Evolutionary conservation across 2,329 filamentous ascomycete genomes (phyloP).

Genomic region (Exophiala mesophila): DNA sequence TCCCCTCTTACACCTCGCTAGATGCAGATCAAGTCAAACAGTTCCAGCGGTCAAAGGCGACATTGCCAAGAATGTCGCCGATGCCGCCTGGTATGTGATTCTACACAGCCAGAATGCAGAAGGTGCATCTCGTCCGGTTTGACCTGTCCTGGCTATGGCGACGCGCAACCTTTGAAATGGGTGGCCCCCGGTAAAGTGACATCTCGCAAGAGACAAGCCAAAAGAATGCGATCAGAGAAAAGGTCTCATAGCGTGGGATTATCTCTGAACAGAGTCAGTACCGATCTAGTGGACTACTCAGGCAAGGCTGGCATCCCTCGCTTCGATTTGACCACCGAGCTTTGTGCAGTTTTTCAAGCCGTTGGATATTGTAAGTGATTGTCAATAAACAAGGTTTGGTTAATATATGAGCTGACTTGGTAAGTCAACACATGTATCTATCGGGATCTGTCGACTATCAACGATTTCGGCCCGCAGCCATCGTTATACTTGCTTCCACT

Average conservation of each 20-base stretch:
- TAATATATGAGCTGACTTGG: neutral
- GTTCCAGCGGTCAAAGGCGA: neutral
- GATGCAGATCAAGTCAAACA: no score
- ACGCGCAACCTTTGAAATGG: neutral
- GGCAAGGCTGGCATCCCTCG: no score
- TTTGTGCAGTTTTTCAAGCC: neutral
- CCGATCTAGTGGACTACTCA: no score
- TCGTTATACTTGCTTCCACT: slow-evolving; percentile 27
- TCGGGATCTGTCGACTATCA: slow-evolving; percentile 25
- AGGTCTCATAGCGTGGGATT: no score
- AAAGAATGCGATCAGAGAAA: neutral
- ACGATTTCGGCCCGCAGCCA: slow-evolving; percentile 25
- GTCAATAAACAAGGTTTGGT: neutral
- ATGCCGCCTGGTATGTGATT: slow-evolving; percentile 2
- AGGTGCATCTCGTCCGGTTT: neutral
- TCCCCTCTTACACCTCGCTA: no score
- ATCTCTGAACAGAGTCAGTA: no score
- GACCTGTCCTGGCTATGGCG: neutral
- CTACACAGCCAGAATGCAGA: neutral
- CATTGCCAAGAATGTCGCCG: slow-evolving; percentile 1
- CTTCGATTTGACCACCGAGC: neutral
- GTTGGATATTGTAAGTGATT: neutral
- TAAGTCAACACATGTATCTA: slow-evolving; percentile 28
- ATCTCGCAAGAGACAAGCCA: neutral
- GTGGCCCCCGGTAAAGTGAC: neutral